These are phyloP conservation scores for Testicularia cyperi DNA, from an alignment of 1,284 basidiomycete genomes.

Conservation along the genomic window DNA sequence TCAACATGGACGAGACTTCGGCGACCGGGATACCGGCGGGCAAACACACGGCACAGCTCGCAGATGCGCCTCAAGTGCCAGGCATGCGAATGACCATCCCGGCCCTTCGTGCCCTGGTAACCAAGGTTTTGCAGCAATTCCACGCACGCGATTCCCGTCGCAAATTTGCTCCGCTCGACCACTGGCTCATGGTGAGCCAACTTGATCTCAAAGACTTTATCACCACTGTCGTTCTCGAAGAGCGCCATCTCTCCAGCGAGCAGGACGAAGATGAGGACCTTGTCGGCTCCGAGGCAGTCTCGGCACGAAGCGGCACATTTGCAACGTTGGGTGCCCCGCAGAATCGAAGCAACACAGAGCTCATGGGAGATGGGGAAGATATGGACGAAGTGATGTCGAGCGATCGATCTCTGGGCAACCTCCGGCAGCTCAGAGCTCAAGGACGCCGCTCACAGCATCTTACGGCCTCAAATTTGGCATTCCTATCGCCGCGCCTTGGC, in stretches of 20 bases:
- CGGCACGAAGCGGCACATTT: too few relatives aligned
- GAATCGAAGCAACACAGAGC: too few relatives aligned
- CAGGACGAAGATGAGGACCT: constrained; percentile 9
- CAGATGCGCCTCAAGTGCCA: constrained; percentile 20
- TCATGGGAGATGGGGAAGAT: constrained; percentile 7
- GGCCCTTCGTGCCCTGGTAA: constrained; percentile 41
- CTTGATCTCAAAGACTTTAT: constrained; percentile 83
- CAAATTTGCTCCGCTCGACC: constrained; percentile 62
- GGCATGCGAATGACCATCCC: constrained; percentile 41
- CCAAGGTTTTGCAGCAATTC: constrained; percentile 53
- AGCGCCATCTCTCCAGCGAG: constrained; percentile 44
- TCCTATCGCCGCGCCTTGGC: constrained; percentile 79
- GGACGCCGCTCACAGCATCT: constrained; percentile 25
- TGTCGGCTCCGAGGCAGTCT: not conserved
- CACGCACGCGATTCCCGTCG: constrained; percentile 49
- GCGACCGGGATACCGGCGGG: not conserved
- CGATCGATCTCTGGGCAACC: constrained; percentile 14
- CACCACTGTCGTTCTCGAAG: constrained; percentile 73
- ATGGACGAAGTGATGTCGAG: too few relatives aligned
- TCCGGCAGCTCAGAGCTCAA: constrained; percentile 15
- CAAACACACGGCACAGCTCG: not conserved
- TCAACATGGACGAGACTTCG: constrained; percentile 16
- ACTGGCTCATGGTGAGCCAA: constrained; percentile 76
- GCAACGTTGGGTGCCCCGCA: too few relatives aligned
- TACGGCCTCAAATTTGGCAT: constrained; percentile 70